Percentiles rank a stretch among this genome's conserved stretches.
phyloP scores from a whole-genome alignment of 768 basidiomycete species.

The Mycena galopus region DNA sequence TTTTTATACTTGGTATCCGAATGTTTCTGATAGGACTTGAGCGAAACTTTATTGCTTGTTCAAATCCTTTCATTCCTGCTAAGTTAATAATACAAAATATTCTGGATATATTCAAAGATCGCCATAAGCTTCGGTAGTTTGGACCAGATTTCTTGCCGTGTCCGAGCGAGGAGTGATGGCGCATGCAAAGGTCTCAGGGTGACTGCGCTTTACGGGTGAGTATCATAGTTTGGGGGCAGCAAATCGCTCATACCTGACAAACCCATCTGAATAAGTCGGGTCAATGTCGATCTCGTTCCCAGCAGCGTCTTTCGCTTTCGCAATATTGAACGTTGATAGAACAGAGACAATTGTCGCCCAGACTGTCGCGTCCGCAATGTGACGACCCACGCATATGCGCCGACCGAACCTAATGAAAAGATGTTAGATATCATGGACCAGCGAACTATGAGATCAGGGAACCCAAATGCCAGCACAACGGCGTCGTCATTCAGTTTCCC shows the following conservation, averaged over 20 bases:
- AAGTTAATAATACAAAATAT: too few relatives aligned
- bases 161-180: conserved; percentile 12
- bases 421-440: neutral
- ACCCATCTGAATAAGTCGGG: neutral
- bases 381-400: conserved; percentile 2
- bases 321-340: neutral
- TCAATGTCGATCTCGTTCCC: conserved; percentile 59
- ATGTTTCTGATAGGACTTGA: too few relatives aligned
- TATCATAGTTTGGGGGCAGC: neutral
- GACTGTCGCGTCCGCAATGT: neutral
- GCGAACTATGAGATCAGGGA: neutral
- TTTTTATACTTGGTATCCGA: too few relatives aligned
- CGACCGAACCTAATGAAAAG: conserved; percentile 3
- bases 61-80: too few relatives aligned
- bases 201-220: neutral
- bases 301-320: conserved; percentile 51
- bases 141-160: neutral
- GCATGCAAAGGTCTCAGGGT: conserved; percentile 13
- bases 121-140: neutral
- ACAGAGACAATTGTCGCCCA: conserved; percentile 13
- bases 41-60: too few relatives aligned
- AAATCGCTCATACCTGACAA: neutral
- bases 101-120: too few relatives aligned
- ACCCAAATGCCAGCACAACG: conserved; percentile 26
- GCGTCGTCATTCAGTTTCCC: conserved; percentile 18